Evolutionary conservation across 2,329 filamentous ascomycete genomes (phyloP), one percentile per base, ranked within the genome.

Genomic region (Colletotrichum tropicicola): DNA sequence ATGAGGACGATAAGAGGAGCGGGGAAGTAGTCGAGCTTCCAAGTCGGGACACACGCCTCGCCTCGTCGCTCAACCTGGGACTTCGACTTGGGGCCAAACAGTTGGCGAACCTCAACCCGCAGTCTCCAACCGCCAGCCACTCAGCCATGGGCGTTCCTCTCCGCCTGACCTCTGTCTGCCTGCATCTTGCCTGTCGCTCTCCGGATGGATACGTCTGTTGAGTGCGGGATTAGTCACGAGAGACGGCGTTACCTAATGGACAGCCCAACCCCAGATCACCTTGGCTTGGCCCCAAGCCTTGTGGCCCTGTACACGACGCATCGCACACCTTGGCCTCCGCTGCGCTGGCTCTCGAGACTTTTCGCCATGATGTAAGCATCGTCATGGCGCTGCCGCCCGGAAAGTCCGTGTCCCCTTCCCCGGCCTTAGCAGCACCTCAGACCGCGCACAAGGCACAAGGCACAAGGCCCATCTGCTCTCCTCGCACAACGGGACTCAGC

Each of bases 291-390:
- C 44, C 56, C 61, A 58, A 58, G 47, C 56, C 35, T 19, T 56
- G 53, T 48, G 51, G 30, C 43, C n/a, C 32, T 48, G n/a, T 35
- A 35, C 39, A 45, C 59, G 43, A 41, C 32, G 23, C 43, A 25
- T 37, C 21, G 51, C 28, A 15, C 15, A 30, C 28, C 48, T 51
- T 37, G 48, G 48, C 19, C 30, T 35, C 45, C 49, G 32, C 25
- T 43, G n/a, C n/a, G n/a, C 30, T 19, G 23, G 15, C 35, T 12
- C 19, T 7, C 13, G 4, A 28, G 9, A n/a, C 32, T 48, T 65
- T 25, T 49, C 62, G 44, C 57, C 37, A 62, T 65, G 51, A 62
- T 62, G 62, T 49, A 52, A 56, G 51, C 28, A 39, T 44, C 49
- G 44, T 62, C 62, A 41, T 28, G 49, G 62, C 57, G 44, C 45